Base-by-base conservation (phyloP, 208 protist species). In the Blastocrithidia nonstop region DNA sequence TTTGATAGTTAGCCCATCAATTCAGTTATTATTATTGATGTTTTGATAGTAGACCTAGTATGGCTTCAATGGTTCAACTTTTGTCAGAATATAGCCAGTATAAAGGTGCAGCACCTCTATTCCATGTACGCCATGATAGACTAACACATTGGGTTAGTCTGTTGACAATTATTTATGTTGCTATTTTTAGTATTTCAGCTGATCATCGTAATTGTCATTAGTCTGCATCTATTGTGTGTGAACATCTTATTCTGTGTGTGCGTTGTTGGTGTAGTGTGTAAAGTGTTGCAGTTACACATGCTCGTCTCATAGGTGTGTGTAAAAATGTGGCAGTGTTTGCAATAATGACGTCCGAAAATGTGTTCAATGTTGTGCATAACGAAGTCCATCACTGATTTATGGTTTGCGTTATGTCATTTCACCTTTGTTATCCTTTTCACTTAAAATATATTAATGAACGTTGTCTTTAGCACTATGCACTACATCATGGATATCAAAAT, bases 91-190 rank as follows among this genome's bases (percentile, higher is more conserved):
- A 51, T 66, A 54, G 11, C 87, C 87, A 3, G 83, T 92, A 61
- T 82, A 95, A 43, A 95, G 50, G 54, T 95, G 87, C 29, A 93
- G 11, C 32, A 93, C 74, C 54, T 91, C 75, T 5, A 95, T 71
- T 4, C 78, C 83, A 22, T 64, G 37, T 50, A 54, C 52, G 24
- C 69, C 50, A 59, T 95, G 83, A 54, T 72, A 79, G n/a, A 88
- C 79, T 11, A 95, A 53, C n/a, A 71, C 69, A 49, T 95, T 95
- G 11, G 68, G 62, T n/a, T 9, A 36, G 41, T 13, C 39, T 37
- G 35, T 40, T 55, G 33, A 31, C 45, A 39, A 32, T 29, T 43
- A 1, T 6, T 29, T 32, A 33, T 8, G 38, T 20, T 22, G 11
- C 20, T 32, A 29, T 52, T 55, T 35, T 35, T 15, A 6, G 52